Base-by-base conservation (phyloP, 2,329 filamentous ascomycete genomes). In the Nemania sp. region DNA sequence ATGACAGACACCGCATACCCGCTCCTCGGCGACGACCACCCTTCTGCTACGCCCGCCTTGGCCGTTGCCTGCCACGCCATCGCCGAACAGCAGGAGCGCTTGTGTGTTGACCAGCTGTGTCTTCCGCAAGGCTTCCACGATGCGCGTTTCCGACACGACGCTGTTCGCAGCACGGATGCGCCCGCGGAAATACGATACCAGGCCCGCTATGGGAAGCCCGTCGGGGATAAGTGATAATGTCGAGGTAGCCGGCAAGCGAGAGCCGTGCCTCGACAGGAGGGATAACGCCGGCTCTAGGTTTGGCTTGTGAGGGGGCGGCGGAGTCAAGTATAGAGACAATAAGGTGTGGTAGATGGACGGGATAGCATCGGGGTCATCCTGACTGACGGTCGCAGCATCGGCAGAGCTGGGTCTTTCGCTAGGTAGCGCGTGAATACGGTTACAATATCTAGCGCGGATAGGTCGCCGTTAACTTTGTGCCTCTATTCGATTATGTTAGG, bases 321-420 rank as follows among this genome's bases (percentile, higher is more conserved):
- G 95, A 1, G 87, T 87, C 2, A 99, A 84, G 73, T 98, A 99
- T 2, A 99, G 84, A 1, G 91, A 91, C 10, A 99, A 84, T 2
- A 99, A 85, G 6, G 88, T 94, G 71, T 97, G 90, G 75, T 98
- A 98, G 71, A 98, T 97, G 12, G 92, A 94, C 9, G 88, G 86
- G 39, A 84, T 78, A 20, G 82, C 76, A 56, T 88, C 80, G 58
- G 67, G 62, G 13, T 73, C 69, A 18, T 73, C 68, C n/a, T 84
- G 84, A 7, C 81, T 77, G 10, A 69, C 66, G 12, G 71, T 67
- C 63, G 78, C 65, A 65, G 71, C 48, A 11, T 57, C 62, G 21
- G 65, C 57, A 2, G 64, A 66, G 50, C 67, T 65, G 45, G 60
- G 62, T 25, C 59, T 66, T 39, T 69, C 69, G 45, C 49, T 58